These are phyloP conservation scores for Platanthera guangdongensis DNA, from an alignment of 106 monocot genomes.

Conservation along the genomic window DNA sequence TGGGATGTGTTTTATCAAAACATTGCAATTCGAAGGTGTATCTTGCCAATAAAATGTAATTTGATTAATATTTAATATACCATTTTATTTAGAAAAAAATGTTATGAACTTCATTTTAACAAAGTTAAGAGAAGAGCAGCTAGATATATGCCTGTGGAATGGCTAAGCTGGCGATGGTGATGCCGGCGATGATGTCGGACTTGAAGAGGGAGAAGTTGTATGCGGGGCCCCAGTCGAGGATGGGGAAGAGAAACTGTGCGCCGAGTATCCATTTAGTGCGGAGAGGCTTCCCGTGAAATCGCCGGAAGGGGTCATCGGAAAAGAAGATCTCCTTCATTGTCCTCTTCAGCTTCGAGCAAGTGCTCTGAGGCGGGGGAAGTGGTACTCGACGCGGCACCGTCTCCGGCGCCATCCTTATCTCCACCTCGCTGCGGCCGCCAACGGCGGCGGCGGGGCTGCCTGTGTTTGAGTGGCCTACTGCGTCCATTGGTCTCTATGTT, in stretches of 20 bases:
- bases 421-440: not conserved
- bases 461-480: not conserved
- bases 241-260: conserved; percentile 66
- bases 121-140: not conserved
- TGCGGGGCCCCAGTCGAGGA: conserved; percentile 55
- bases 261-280: conserved; percentile 37
- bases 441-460: not conserved
- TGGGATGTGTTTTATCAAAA: too few relatives aligned
- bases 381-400: conserved; percentile 21
- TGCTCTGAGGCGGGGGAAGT: conserved; percentile 40
- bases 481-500: not conserved
- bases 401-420: not conserved
- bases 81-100: too few relatives aligned
- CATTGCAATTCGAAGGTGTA: too few relatives aligned
- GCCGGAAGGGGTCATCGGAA: conserved; percentile 81
- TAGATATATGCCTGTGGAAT: conserved; percentile 53
- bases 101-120: too few relatives aligned
- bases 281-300: conserved; percentile 45
- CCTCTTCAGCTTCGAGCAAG: conserved; percentile 44
- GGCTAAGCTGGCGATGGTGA: conserved; percentile 93
- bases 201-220: conserved; percentile 70
- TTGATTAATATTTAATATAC: too few relatives aligned
- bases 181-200: conserved; percentile 75
- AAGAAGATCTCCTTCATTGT: conserved; percentile 88
- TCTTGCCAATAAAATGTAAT: too few relatives aligned